These are phyloP conservation scores for Penicillium sp. DNA, from an alignment of 2,329 filamentous ascomycete genomes.

Conservation along the genomic window DNA sequence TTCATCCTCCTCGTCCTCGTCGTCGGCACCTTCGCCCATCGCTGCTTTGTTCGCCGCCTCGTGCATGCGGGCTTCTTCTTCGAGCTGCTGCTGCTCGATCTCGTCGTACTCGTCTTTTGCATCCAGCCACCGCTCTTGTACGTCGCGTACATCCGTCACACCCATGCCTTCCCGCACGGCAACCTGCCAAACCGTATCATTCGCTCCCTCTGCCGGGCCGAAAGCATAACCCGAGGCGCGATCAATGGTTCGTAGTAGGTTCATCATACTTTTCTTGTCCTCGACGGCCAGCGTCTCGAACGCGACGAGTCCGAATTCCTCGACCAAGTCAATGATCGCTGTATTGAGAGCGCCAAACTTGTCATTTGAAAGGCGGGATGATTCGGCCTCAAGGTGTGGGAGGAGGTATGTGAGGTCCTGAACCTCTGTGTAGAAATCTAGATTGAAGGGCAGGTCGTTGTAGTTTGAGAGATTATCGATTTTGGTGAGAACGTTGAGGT, in stretches of 20 bases:
- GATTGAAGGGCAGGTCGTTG: constrained; percentile 83
- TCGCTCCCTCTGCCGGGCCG: constrained; percentile 82
- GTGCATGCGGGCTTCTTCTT: constrained; percentile 65
- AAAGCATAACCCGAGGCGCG: constrained; percentile 91
- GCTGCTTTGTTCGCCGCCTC: constrained; percentile 34
- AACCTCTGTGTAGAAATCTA: constrained; percentile 96
- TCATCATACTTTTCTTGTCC: constrained; percentile 96
- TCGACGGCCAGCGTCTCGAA: constrained; percentile 95
- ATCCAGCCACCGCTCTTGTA: constrained; percentile 96
- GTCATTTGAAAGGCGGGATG: constrained; percentile 62
- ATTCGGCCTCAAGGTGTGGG: constrained; percentile 75
- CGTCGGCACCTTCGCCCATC: constrained; percentile 23
- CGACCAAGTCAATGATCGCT: constrained; percentile 80
- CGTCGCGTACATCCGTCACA: constrained; percentile 77
- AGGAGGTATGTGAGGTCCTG: constrained; percentile 85
- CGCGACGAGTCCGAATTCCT: constrained; percentile 82
- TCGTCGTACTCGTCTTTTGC: constrained; percentile 83
- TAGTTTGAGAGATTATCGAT: constrained; percentile 91
- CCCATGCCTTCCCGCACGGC: constrained; percentile 73
- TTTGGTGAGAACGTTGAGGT: constrained; percentile 94
- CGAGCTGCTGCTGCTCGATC: constrained; percentile 69
- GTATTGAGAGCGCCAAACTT: constrained; percentile 85
- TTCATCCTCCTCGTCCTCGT: constrained; percentile 29
- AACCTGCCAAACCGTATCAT: constrained; percentile 96
- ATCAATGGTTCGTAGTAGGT: constrained; percentile 82